phyloP scores from a whole-genome alignment of 192 early-diverging fungal species.

The Chytriomyces sp. region DNA sequence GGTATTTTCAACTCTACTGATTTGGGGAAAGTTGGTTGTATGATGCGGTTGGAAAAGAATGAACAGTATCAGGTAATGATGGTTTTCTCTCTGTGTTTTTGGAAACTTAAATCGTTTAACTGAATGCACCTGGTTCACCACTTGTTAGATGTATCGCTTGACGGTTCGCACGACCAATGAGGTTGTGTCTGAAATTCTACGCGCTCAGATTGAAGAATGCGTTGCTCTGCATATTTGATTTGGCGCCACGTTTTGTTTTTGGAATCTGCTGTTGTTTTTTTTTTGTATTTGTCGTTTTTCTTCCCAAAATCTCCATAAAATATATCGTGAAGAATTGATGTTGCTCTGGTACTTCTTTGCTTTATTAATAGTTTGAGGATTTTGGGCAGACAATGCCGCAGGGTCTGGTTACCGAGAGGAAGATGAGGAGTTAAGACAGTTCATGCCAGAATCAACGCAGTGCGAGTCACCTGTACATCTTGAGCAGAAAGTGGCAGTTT shows the following conservation, averaged over 20 bases:
- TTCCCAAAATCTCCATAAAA: no score
- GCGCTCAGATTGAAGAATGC: slow-evolving; percentile 36
- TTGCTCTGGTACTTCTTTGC: no score
- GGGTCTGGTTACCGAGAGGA: slow-evolving; percentile 22
- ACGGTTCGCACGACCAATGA: slow-evolving; percentile 91
- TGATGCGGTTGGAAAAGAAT: slow-evolving; percentile 89
- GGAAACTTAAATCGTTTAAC: slow-evolving; percentile 1
- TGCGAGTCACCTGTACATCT: slow-evolving; percentile 54
- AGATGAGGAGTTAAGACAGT: neutral
- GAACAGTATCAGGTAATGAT: slow-evolving; percentile 73
- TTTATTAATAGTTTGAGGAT: slow-evolving; percentile 7
- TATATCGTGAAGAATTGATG: no score
- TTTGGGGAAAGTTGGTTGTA: slow-evolving; percentile 86
- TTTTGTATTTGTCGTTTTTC: no score
- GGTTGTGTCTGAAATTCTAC: slow-evolving; percentile 56
- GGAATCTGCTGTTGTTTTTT: no score
- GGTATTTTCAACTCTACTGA: slow-evolving; percentile 79
- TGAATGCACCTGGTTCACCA: no score
- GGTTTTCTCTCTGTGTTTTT: neutral
- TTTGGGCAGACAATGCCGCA: slow-evolving; percentile 57
- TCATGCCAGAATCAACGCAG: neutral
- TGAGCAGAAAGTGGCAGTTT: slow-evolving; percentile 61
- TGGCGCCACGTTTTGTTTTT: no score
- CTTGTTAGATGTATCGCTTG: slow-evolving; percentile 77
- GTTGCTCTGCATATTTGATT: slow-evolving; percentile 22